phyloP scores from a whole-genome alignment of 768 basidiomycete genomes.

The Lanmaoa pseudosensibilis region DNA sequence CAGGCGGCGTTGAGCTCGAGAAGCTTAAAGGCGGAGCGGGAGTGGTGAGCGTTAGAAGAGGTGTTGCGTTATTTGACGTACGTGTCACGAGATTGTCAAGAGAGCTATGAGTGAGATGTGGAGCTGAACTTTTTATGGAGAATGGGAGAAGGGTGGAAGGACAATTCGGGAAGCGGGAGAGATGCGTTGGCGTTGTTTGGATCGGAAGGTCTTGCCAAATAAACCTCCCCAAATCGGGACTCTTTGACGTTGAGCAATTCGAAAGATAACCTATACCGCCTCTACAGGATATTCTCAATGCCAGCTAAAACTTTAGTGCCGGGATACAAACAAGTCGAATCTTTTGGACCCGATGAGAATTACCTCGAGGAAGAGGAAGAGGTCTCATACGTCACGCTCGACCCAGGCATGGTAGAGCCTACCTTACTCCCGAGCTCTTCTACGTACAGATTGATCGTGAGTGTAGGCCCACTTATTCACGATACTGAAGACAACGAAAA shows the following conservation, averaged over 20 bases:
- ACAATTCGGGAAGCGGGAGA: constrained; percentile 15
- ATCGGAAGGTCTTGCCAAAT: constrained; percentile 26
- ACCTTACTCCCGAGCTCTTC: constrained; percentile 71
- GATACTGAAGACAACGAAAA: neutral
- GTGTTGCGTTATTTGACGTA: constrained; percentile 61
- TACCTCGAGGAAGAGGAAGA: constrained; percentile 59
- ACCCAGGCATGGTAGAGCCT: constrained; percentile 69
- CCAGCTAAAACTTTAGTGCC: constrained; percentile 40
- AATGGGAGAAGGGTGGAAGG: constrained; percentile 38
- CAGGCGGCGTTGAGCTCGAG: constrained; percentile 68
- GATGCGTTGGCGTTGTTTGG: constrained; percentile 25
- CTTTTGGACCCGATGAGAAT: constrained; percentile 66
- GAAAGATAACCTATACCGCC: too few species aligned
- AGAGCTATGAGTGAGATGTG: constrained; percentile 62
- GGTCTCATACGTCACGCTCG: constrained; percentile 71
- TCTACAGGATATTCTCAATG: constrained; percentile 11
- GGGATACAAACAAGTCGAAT: constrained; percentile 66
- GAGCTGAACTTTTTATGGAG: constrained; percentile 33
- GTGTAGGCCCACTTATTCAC: constrained; percentile 21
- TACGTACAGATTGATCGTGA: constrained; percentile 71
- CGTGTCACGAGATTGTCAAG: constrained; percentile 68
- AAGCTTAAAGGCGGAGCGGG: constrained; percentile 91
- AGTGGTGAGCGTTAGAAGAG: constrained; percentile 56
- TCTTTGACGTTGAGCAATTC: neutral
- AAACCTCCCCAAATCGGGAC: constrained; percentile 7